These are phyloP conservation scores for Metschnikowia chrysomelidarum DNA, from an alignment of 805 yeast genomes.

Conservation along the genomic window DNA sequence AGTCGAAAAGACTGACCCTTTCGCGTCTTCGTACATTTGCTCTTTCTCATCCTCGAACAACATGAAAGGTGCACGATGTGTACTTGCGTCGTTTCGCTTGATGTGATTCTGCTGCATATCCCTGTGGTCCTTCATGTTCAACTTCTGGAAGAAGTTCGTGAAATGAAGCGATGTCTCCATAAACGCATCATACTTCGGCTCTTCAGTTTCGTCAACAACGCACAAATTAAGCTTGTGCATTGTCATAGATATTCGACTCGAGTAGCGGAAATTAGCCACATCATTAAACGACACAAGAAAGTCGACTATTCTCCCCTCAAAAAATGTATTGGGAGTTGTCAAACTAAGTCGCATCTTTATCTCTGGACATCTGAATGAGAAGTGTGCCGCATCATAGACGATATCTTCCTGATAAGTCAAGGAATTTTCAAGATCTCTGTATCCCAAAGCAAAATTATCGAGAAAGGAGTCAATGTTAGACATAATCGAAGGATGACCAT, in stretches of 20 bases:
- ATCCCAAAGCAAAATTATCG: slow-evolving; percentile 57
- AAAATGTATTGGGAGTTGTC: slow-evolving; percentile 17
- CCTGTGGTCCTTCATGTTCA: slow-evolving; percentile 45
- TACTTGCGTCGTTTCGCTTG: slow-evolving; percentile 74
- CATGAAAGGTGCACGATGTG: slow-evolving; percentile 74
- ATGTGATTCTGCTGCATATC: slow-evolving; percentile 64
- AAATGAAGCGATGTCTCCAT: slow-evolving; percentile 57
- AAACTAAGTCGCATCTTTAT: slow-evolving; percentile 43
- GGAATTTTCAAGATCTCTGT: slow-evolving; percentile 73
- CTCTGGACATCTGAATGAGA: slow-evolving; percentile 53
- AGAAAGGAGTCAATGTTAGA: slow-evolving; percentile 43
- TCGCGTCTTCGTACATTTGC: slow-evolving; percentile 44
- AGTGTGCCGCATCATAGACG: slow-evolving; percentile 66
- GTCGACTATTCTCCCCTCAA: slow-evolving; percentile 20
- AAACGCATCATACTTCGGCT: slow-evolving; percentile 30
- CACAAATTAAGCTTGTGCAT: slow-evolving; percentile 47
- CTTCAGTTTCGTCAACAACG: slow-evolving; percentile 21
- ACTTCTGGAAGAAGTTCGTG: slow-evolving; percentile 58
- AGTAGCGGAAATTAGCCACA: slow-evolving; percentile 64
- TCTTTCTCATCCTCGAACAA: slow-evolving; percentile 51
- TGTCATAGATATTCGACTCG: slow-evolving; percentile 48
- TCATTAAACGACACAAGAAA: slow-evolving; percentile 56
- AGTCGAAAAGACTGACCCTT: slow-evolving; percentile 56
- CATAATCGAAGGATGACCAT: slow-evolving; percentile 48
- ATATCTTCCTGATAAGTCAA: slow-evolving; percentile 54